phyloP scores from a whole-genome alignment of 2,329 filamentous ascomycete species.

The Fusarium pseudocircinatum region DNA sequence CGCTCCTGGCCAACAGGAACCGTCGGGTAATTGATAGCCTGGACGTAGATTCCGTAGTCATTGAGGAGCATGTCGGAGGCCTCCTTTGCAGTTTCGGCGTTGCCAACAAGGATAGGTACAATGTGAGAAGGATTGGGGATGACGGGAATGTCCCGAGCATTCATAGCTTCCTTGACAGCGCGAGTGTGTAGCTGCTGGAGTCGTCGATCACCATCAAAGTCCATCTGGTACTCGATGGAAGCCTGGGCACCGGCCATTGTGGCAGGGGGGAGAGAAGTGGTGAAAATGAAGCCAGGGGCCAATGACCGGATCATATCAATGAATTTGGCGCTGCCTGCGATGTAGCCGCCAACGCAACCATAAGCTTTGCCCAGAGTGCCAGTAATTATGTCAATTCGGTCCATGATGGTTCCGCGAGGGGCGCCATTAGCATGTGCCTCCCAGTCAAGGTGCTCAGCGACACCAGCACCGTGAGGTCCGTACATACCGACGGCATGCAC shows the following conservation, averaged over 20 bases:
- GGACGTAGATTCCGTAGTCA: conserved; percentile 94
- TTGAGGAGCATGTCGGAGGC: conserved; percentile 92
- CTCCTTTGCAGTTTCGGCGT: conserved; percentile 89
- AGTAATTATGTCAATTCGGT: conserved; percentile 97
- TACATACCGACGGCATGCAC: conserved; percentile 99
- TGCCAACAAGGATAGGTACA: conserved; percentile 90
- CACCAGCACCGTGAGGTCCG: conserved; percentile 91
- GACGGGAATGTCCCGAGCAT: conserved; percentile 86
- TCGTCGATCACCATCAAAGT: conserved; percentile 83
- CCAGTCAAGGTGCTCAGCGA: conserved; percentile 96
- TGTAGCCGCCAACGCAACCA: conserved; percentile 97
- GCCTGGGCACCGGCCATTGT: conserved; percentile 94
- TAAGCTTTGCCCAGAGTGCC: conserved; percentile 98
- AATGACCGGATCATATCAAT: conserved; percentile 94
- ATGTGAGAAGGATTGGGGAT: conserved; percentile 99
- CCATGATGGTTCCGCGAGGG: conserved; percentile 86
- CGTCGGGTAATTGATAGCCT: conserved; percentile 98
- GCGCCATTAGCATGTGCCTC: conserved; percentile 81
- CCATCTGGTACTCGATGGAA: conserved; percentile 93
- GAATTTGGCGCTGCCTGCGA: conserved; percentile 86
- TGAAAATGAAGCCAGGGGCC: conserved; percentile 98
- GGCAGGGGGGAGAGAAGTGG: conserved; percentile 92
- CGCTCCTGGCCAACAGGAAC: conserved; percentile 98
- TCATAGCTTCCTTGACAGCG: conserved; percentile 87
- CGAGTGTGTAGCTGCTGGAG: conserved; percentile 97